Percentiles rank a stretch among this genome's conserved stretches.
Evolutionary conservation across 148 eudicot genomes (phyloP).

Genomic region (Silene conica): DNA sequence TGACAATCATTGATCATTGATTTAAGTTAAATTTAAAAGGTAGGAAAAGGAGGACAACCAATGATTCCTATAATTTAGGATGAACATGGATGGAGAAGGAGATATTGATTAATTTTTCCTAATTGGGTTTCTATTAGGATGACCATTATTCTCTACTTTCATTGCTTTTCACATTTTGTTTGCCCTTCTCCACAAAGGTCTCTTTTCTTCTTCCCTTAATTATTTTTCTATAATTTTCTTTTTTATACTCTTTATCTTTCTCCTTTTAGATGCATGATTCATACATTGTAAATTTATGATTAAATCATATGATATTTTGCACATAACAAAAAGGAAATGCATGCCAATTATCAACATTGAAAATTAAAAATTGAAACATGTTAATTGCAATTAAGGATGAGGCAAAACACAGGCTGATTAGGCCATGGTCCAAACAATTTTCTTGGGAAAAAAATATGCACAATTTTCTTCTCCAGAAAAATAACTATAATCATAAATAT

Average conservation of each 20-base stretch:
- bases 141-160: slow-evolving; percentile 26
- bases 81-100: slow-evolving; percentile 38
- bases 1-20: background rate
- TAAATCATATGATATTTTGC: background rate
- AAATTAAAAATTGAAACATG: background rate
- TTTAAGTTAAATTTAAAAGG: background rate
- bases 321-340: background rate
- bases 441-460: no score
- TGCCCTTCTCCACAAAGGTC: slow-evolving; percentile 38
- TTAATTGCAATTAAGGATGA: background rate
- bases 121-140: slow-evolving; percentile 30
- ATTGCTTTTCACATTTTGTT: slow-evolving; percentile 31
- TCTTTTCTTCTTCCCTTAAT: background rate
- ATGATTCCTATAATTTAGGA: slow-evolving; percentile 38
- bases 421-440: no score
- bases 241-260: background rate
- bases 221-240: background rate
- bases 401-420: no score
- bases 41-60: slow-evolving; percentile 24
- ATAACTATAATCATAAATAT: no score
- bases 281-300: background rate
- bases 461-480: no score
- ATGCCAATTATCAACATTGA: background rate
- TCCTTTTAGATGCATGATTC: background rate
- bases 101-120: slow-evolving; percentile 20